Conservation (phyloP, 2,329 filamentous ascomycete species). For the Monilinia laxa region DNA sequence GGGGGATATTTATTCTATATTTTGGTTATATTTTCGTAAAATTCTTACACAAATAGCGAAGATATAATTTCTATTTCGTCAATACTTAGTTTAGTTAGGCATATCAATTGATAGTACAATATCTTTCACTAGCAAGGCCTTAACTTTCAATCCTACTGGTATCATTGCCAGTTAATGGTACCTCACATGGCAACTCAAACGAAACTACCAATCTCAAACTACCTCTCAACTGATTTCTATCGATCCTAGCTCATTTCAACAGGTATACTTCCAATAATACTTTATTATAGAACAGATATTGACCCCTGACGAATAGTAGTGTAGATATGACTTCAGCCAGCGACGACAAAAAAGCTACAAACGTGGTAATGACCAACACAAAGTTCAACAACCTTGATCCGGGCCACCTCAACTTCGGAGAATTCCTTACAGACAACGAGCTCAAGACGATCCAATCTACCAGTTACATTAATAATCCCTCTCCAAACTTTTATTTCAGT, state of each 20-base stretch:
- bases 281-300: not conserved
- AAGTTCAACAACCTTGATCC: not conserved
- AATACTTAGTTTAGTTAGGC: not conserved
- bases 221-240: not conserved
- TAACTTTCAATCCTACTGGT: not conserved
- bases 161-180: not conserved
- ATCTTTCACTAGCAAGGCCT: not conserved
- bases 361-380: not conserved
- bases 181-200: not conserved
- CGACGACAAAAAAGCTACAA: not conserved
- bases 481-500: not conserved
- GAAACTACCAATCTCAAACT: not conserved
- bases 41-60: no score
- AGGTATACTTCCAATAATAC: not conserved
- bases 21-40: no score
- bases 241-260: not conserved
- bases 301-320: not conserved
- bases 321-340: not conserved
- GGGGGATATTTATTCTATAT: not conserved
- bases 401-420: not conserved
- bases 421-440: not conserved
- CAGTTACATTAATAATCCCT: not conserved
- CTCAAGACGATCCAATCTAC: not conserved
- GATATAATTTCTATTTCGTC: no score
- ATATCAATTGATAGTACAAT: not conserved